Evolutionary conservation across 768 basidiomycete genomes (phyloP), one percentile per base, ranked within the genome.

Genomic region (Russula lepida): DNA sequence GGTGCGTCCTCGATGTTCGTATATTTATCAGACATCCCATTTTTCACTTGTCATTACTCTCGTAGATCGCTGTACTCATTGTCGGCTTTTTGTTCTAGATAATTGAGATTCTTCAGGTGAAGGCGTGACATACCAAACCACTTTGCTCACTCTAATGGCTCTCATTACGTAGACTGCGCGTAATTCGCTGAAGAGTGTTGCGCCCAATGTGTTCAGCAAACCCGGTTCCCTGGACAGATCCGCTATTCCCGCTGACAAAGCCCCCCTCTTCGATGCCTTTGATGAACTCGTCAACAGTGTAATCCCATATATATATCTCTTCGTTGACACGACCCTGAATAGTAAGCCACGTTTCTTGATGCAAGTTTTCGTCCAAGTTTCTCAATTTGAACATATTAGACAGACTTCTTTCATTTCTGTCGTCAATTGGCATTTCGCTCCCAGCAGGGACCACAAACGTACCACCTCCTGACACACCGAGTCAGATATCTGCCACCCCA

Each of bases 21-120:
- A 6, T 15, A 11, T 12, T 25, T 11, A 32, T 23, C 19, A 13
- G 12, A 15, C 54, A 17, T 55, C 23, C 51, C 23, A n/a, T n/a
- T 23, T 13, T 43, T 43, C 23, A 30, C n/a, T 33, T 32, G 49
- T 53, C 15, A 12, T 46, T 15, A 35, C 27, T n/a, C 19, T 47
- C 33, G 19, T 46, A n/a, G 19, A 39, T 37, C 6, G 4, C 15
- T 43, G 37, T 57, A 3, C 28, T 54, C 35, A 53, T 15, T 17
- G 7, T 48, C 21, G 41, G 35, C n/a, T 33, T 17, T 35, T 61
- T 21, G 21, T 21, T 41, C 12, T 49, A 63, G 62, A 52, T 63
- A n/a, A 4, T 63, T 30, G 62, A 58, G 21, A 27, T 58, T 28
- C 47, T 63, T 19, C 56, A 63, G 62, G 62, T 63, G 39, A 63